Conservation (phyloP, 106 monocot genomes). For the Triglochin maritima region DNA sequence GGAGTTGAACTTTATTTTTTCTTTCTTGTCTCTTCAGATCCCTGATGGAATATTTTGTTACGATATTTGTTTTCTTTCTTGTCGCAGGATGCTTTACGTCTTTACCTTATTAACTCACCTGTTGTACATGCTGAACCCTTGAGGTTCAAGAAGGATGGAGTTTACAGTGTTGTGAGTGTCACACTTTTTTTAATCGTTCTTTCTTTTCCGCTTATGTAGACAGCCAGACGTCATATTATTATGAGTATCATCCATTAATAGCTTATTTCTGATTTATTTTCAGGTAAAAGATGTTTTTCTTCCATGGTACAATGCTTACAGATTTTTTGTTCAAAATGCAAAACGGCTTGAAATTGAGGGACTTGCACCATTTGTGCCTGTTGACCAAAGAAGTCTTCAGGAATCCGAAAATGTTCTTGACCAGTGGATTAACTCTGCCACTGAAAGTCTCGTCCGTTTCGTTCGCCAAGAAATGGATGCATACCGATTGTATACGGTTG, state of each 20-base stretch:
- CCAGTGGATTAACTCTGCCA: constrained; percentile 98
- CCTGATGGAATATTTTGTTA: too few relatives aligned
- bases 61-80: constrained; percentile 1
- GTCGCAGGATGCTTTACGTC: constrained; percentile 78
- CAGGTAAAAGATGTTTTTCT: constrained; percentile 99
- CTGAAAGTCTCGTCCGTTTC: constrained; percentile 91
- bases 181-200: constrained; percentile 1
- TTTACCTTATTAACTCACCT: constrained; percentile 93
- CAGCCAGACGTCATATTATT: too few relatives aligned
- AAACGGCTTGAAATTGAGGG: constrained; percentile 87
- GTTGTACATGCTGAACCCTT: constrained; percentile 92
- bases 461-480: constrained; percentile 98
- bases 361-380: constrained; percentile 50
- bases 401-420: constrained; percentile 90
- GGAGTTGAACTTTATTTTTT: too few relatives aligned
- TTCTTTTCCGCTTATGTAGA: background rate
- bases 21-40: too few relatives aligned
- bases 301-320: constrained; percentile 99
- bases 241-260: background rate
- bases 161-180: constrained; percentile 79
- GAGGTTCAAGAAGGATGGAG: constrained; percentile 84
- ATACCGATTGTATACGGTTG: constrained; percentile 88
- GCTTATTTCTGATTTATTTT: background rate
- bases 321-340: constrained; percentile 95
- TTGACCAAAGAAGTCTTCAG: constrained; percentile 37